These are phyloP conservation scores for Fusarium sp. DNA, from an alignment of 2,329 filamentous ascomycete species.

Conservation along the genomic window DNA sequence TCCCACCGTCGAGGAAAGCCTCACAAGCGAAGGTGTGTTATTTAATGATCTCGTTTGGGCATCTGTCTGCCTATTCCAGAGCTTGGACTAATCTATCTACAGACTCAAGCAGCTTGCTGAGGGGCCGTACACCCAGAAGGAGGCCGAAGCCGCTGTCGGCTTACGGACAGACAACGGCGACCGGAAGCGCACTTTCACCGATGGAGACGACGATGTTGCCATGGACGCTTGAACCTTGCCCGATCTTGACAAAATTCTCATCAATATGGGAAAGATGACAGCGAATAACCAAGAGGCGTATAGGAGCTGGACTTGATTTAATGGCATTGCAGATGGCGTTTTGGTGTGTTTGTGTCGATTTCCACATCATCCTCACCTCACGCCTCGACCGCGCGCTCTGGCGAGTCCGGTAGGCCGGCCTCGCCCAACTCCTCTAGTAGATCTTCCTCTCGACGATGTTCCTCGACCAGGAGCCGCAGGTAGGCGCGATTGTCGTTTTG, in stretches of 20 bases:
- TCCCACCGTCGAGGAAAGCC: conserved; percentile 87
- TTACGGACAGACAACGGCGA: conserved; percentile 71
- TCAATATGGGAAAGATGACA: neutral
- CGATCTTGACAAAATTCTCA: conserved; percentile 11
- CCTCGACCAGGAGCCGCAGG: conserved; percentile 54
- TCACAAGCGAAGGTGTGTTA: conserved; percentile 79
- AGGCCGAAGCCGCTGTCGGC: conserved; percentile 83
- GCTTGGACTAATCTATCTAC: conserved; percentile 35
- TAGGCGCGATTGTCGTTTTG: conserved; percentile 56
- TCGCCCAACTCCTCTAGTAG: conserved; percentile 42
- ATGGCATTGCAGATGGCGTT: conserved; percentile 29
- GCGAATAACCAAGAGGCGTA: conserved; percentile 6
- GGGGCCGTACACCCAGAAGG: conserved; percentile 85
- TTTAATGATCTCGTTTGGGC: conserved; percentile 6
- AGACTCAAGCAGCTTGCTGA: conserved; percentile 85
- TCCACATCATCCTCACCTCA: conserved; percentile 50
- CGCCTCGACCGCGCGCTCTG: conserved; percentile 56
- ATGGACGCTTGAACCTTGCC: conserved; percentile 46
- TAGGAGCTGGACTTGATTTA: conserved; percentile 17
- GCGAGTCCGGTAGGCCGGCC: conserved; percentile 58
- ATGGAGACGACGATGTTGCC: conserved; percentile 44
- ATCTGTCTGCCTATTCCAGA: conserved; percentile 1
- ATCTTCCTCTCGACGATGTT: conserved; percentile 46
- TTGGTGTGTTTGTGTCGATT: conserved; percentile 17
- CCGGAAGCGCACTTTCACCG: conserved; percentile 19